Percentiles rank a stretch among this genome's conserved stretches.
Conservation (phyloP, 805 yeast genomes). For the Myxozyma mucilagina region DNA sequence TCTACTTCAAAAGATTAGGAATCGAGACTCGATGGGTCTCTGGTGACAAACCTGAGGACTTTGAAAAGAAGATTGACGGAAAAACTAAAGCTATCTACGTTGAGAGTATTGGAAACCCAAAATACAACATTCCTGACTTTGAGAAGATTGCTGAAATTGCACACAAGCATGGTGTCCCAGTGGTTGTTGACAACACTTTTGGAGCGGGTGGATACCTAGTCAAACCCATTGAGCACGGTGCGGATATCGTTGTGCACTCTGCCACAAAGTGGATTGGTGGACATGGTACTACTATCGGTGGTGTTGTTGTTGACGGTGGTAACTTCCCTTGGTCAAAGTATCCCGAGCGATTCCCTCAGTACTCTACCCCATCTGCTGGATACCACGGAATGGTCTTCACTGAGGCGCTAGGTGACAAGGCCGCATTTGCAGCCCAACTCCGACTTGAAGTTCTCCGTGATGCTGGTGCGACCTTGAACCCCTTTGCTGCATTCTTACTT, state of each 20-base stretch:
- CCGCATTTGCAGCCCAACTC: constrained; percentile 73
- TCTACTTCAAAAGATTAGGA: constrained; percentile 84
- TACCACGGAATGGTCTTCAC: constrained; percentile 85
- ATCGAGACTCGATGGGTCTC: constrained; percentile 81
- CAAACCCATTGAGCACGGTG: constrained; percentile 84
- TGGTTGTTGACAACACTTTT: constrained; percentile 93
- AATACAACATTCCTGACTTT: constrained; percentile 81
- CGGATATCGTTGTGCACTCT: constrained; percentile 87
- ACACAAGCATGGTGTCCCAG: constrained; percentile 82
- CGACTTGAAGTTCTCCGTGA: constrained; percentile 88
- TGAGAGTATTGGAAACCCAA: constrained; percentile 92
- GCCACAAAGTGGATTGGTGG: constrained; percentile 99
- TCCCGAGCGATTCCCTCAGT: constrained; percentile 88
- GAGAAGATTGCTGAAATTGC: constrained; percentile 72
- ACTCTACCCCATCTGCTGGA: constrained; percentile 86
- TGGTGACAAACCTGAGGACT: constrained; percentile 73
- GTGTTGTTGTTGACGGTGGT: constrained; percentile 86
- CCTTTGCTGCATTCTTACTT: constrained; percentile 82
- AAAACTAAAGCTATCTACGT: constrained; percentile 87
- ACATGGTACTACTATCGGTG: constrained; percentile 93
- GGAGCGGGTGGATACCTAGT: constrained; percentile 94
- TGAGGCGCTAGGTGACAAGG: constrained; percentile 72
- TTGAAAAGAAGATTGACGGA: constrained; percentile 72
- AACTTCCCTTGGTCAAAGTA: constrained; percentile 87
- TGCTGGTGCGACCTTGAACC: constrained; percentile 84